Evolutionary conservation across 2,329 filamentous ascomycete species (phyloP), one percentile per base, ranked within the genome.

Genomic region (Neofusicoccum ribis): DNA sequence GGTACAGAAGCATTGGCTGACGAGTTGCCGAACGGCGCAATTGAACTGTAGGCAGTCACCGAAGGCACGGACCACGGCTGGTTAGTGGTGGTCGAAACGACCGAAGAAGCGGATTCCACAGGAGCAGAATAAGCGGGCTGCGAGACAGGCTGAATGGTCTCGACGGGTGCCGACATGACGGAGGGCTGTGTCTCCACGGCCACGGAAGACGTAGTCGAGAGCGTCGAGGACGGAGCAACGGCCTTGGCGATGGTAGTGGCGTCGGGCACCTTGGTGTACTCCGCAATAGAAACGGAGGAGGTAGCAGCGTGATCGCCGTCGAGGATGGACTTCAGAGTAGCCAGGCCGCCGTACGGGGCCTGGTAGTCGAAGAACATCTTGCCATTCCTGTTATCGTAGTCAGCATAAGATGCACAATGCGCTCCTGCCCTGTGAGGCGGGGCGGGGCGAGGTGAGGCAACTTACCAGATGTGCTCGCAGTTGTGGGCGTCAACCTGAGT

Each of bases 391-490:
- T 44, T 7, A 9, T 11, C 11, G 2, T 5, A 14, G 52, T 56
- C 20, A 56, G 52, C 20, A 37, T 11, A 14, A 39, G 20, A 11
- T 8, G n/a, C n/a, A 39, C 14, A 14, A n/a, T 31, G 6, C 27
- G 20, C n/a, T 39, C 5, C 27, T 39, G 36, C 9, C 41, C 23
- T n/a, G 17, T 31, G 39, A 27, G 37, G 17, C 14, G 9, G 8
- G 20, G 39, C 14, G 54, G 44, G 27, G 27, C 11, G 27, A 47
- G 20, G 9, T 17, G 41, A 44, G 7, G 41, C 7, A 12, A 31
- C 17, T 20, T 47, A 44, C 61, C 61, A 64, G 41, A 64, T 64
- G 50, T 64, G 61, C 50, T 23, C 1, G 39, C 61, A 64, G 9
- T 64, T 37, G 27, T 20, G n/a, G n/a, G 50, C 50, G 27, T 56